These are phyloP conservation scores for Myxozyma udenii DNA, from an alignment of 805 yeast species.

Conservation along the genomic window DNA sequence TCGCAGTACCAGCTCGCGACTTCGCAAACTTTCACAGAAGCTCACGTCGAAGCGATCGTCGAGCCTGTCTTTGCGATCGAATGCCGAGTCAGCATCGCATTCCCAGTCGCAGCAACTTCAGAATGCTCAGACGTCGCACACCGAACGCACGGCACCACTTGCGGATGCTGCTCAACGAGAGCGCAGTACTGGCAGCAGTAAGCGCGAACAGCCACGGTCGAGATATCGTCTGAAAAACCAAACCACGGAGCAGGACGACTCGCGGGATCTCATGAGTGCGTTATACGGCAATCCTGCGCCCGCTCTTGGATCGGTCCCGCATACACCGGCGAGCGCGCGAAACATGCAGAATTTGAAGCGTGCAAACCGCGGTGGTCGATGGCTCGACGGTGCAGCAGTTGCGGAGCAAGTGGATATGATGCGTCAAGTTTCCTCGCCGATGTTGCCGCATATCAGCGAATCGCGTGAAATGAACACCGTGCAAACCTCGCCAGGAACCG, in stretches of 20 bases:
- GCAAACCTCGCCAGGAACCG: not conserved
- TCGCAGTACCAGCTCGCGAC: conserved; percentile 1
- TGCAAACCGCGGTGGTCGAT: not conserved
- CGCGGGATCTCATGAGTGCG: not conserved
- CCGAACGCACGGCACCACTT: not conserved
- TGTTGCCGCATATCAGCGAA: not conserved
- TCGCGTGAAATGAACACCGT: not conserved
- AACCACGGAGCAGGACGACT: not conserved
- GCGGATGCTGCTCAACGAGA: not conserved
- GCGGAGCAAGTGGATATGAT: not conserved
- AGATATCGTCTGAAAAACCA: not conserved
- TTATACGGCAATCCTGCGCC: not conserved
- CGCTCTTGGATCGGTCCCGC: not conserved
- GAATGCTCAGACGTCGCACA: not conserved
- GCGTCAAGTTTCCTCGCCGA: not conserved
- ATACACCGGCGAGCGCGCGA: not conserved
- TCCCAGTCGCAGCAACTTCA: not conserved
- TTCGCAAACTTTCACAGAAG: conserved; percentile 16
- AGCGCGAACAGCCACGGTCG: not conserved
- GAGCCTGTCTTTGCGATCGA: not conserved
- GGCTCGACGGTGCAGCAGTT: no score
- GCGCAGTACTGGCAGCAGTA: not conserved
- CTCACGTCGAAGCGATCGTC: conserved; percentile 11
- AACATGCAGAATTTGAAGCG: not conserved
- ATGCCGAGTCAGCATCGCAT: not conserved